phyloP scores from a whole-genome alignment of 176 grass and related monocot species.

The Guadua angustifolia region DNA sequence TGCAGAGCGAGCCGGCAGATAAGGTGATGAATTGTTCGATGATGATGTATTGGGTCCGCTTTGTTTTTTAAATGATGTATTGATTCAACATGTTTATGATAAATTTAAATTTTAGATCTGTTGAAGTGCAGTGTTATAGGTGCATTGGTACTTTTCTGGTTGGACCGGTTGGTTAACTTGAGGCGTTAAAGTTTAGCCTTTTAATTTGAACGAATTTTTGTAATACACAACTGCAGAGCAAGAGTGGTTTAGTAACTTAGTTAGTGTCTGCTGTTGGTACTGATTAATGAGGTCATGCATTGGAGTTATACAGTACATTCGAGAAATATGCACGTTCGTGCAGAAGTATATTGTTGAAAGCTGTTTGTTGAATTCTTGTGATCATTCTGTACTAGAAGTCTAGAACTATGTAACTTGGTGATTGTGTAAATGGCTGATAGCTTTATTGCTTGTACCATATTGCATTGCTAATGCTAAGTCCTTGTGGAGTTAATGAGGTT shows the following conservation, averaged over 20 bases:
- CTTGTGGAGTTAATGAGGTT: not conserved
- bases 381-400: not conserved
- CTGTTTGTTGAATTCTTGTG: not conserved
- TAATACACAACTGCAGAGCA: not conserved
- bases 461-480: not conserved
- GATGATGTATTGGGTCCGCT: not conserved
- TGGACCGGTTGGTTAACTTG: conserved; percentile 1
- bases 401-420: conserved; percentile 9
- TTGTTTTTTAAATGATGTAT: not conserved
- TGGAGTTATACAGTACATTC: not conserved
- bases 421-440: not conserved
- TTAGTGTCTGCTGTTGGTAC: not conserved
- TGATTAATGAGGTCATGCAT: not conserved
- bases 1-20: conserved; percentile 82
- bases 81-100: not conserved
- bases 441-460: not conserved
- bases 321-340: not conserved
- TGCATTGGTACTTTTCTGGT: not conserved
- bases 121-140: not conserved
- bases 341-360: not conserved
- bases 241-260: not conserved
- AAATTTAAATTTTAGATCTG: not conserved
- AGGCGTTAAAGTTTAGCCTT: not conserved
- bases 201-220: not conserved
- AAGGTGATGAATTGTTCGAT: conserved; percentile 54